phyloP scores from a whole-genome alignment of 2,329 filamentous ascomycete species.

The Graphilbum fragrans region DNA sequence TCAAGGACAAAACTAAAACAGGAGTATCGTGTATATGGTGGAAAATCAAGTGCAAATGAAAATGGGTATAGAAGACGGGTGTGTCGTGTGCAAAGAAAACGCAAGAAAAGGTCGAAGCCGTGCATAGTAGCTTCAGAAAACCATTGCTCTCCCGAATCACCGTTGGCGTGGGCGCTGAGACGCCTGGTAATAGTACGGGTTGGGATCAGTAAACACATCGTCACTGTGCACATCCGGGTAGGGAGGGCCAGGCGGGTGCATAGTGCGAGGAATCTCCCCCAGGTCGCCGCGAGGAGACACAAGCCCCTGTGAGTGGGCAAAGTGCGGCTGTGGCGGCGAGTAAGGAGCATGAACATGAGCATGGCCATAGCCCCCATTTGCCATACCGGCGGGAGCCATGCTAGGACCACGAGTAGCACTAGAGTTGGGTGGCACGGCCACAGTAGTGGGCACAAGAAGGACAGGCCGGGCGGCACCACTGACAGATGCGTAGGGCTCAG shows the following conservation, averaged over 20 bases:
- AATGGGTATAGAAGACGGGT: no score
- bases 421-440: background rate
- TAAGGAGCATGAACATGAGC: background rate
- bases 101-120: no score
- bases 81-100: no score
- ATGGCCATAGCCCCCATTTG: background rate
- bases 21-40: no score
- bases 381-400: background rate
- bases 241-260: background rate
- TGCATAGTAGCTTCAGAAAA: no score
- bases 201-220: background rate
- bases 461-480: background rate
- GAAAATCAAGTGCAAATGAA: no score
- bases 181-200: no score
- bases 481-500: conserved; percentile 3
- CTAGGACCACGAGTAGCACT: background rate
- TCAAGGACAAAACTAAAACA: no score
- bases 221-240: background rate
- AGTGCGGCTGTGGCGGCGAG: background rate
- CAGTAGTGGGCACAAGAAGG: background rate
- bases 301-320: background rate
- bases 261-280: background rate
- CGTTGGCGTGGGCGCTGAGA: no score
- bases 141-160: no score
- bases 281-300: background rate